Conservation (phyloP, 2,329 filamentous ascomycete genomes). For the Colletotrichum kahawae region DNA sequence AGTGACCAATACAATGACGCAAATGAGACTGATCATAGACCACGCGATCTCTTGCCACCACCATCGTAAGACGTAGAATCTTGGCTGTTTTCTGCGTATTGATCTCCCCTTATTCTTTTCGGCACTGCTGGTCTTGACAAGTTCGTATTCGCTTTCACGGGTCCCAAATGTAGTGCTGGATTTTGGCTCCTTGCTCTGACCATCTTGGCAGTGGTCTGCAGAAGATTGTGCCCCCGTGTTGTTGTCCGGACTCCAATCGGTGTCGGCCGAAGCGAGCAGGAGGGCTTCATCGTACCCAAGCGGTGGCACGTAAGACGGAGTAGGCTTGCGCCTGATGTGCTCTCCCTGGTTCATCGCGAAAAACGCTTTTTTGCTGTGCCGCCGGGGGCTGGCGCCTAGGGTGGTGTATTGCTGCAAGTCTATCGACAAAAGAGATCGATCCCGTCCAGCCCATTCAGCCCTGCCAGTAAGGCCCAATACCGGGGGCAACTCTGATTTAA, state of each 20-base stretch:
- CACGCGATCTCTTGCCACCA: constrained; percentile 5
- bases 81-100: background rate
- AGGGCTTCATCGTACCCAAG: background rate
- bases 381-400: background rate
- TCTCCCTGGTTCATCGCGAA: background rate
- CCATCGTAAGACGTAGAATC: background rate
- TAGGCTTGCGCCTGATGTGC: background rate
- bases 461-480: background rate
- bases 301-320: background rate
- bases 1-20: constrained; percentile 26
- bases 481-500: background rate
- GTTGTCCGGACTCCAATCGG: background rate
- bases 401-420: background rate
- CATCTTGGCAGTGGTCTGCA: background rate
- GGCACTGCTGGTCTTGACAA: background rate
- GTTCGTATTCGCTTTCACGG: background rate
- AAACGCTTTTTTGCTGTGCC: background rate
- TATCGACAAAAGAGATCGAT: background rate
- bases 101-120: background rate
- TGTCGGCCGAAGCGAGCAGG: background rate
- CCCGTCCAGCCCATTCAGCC: background rate
- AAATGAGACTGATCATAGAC: background rate
- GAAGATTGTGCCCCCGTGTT: background rate
- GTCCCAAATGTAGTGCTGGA: background rate
- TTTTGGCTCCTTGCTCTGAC: background rate